phyloP scores from a whole-genome alignment of 768 basidiomycete species.

The Termitomyces sp. region DNA sequence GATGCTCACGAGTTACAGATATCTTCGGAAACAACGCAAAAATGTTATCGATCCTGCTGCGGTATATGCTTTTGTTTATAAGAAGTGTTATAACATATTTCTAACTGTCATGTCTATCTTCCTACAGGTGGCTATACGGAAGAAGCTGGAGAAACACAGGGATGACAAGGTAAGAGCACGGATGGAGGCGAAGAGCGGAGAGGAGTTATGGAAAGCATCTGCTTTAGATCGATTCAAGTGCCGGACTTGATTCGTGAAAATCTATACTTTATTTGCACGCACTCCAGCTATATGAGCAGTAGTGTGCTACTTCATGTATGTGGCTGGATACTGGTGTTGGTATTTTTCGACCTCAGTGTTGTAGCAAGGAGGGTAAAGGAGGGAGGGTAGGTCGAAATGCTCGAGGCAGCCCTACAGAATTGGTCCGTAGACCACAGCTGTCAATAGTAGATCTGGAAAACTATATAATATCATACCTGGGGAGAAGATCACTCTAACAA shows the following conservation, averaged over 20 bases:
- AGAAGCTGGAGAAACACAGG: slow-evolving; percentile 59
- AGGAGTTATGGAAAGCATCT: slow-evolving; percentile 27
- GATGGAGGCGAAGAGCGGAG: slow-evolving; percentile 28
- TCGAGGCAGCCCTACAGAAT: too few relatives aligned
- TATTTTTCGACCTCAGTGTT: too few relatives aligned
- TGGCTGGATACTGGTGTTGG: too few relatives aligned
- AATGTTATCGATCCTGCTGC: slow-evolving; percentile 87
- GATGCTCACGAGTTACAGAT: slow-evolving; percentile 29
- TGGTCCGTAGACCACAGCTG: too few relatives aligned
- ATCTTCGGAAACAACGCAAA: slow-evolving; percentile 87
- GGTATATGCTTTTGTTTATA: slow-evolving; percentile 33
- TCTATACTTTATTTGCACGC: background rate
- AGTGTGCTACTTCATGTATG: too few relatives aligned
- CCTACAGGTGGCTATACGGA: slow-evolving; percentile 57
- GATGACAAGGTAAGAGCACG: slow-evolving; percentile 38
- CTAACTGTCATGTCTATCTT: background rate
- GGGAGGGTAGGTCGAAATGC: too few relatives aligned
- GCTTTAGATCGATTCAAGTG: slow-evolving; percentile 41
- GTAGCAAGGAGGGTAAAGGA: too few relatives aligned
- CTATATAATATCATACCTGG: too few relatives aligned
- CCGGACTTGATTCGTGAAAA: slow-evolving; percentile 8
- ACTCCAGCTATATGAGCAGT: too few relatives aligned
- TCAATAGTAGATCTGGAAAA: too few relatives aligned
- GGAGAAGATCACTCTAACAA: too few relatives aligned
- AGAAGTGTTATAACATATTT: background rate